phyloP scores from a whole-genome alignment of 176 grass and related monocot genomes.

The Phyllostachys edulis region DNA sequence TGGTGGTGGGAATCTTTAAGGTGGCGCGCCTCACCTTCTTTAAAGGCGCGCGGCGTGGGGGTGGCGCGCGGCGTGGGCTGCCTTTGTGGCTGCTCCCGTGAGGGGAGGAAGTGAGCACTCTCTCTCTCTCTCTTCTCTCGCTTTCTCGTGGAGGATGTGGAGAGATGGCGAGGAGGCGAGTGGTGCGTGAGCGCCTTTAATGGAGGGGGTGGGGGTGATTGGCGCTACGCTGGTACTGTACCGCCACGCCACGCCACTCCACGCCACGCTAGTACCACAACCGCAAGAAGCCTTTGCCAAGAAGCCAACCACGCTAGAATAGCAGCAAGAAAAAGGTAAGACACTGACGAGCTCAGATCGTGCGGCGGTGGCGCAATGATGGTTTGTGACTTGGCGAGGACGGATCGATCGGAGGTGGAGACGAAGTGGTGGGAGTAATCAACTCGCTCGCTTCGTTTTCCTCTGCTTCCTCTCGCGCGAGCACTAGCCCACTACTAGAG shows the following conservation, averaged over 20 bases:
- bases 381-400: constrained; percentile 40
- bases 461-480: constrained; percentile 4
- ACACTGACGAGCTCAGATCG: not conserved
- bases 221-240: not conserved
- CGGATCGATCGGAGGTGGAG: constrained; percentile 44
- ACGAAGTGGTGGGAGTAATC: constrained; percentile 45
- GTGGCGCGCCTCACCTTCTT: constrained; percentile 32
- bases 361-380: constrained; percentile 55
- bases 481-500: not conserved
- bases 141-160: constrained; percentile 50
- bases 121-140: not conserved
- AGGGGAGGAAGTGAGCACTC: constrained; percentile 33
- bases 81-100: constrained; percentile 55
- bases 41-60: constrained; percentile 48
- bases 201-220: constrained; percentile 37
- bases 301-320: constrained; percentile 26
- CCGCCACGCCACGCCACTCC: constrained; percentile 14
- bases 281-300: constrained; percentile 36
- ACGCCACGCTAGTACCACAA: not conserved
- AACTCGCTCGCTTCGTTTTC: constrained; percentile 1
- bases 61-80: constrained; percentile 29
- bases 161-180: constrained; percentile 26
- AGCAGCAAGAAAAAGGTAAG: not conserved
- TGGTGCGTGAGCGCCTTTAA: constrained; percentile 57
- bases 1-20: constrained; percentile 46